These are phyloP conservation scores for Scheffersomyces quercinus DNA, from an alignment of 1,139 yeast species.

Conservation along the genomic window DNA sequence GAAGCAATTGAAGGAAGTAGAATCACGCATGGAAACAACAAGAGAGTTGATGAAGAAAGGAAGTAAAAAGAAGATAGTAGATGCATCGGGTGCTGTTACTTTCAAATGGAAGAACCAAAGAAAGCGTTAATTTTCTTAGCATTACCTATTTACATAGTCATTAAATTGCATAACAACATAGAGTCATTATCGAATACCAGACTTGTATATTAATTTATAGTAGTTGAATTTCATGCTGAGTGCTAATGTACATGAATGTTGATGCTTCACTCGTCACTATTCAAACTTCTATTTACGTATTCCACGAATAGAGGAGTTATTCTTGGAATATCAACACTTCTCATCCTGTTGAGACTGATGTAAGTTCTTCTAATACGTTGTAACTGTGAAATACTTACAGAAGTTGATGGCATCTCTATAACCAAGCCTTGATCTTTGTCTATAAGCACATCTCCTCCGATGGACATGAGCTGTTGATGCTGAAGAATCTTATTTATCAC, in stretches of 20 bases:
- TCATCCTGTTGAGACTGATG: slow-evolving; percentile 73
- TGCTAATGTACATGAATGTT: too few species aligned
- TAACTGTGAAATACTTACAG: slow-evolving; percentile 71
- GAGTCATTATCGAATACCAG: too few species aligned
- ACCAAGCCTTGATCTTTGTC: slow-evolving; percentile 35
- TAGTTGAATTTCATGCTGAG: too few species aligned
- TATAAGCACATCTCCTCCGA: slow-evolving; percentile 52
- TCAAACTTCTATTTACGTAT: slow-evolving; percentile 59
- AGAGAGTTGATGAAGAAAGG: slow-evolving; percentile 91
- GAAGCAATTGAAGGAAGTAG: slow-evolving; percentile 63
- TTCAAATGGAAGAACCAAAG: slow-evolving; percentile 89
- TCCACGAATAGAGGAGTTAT: slow-evolving; percentile 74
- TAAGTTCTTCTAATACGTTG: slow-evolving; percentile 85
- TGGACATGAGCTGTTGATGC: slow-evolving; percentile 56
- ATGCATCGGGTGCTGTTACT: slow-evolving; percentile 62
- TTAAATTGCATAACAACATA: not conserved
- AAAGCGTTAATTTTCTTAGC: slow-evolving; percentile 49
- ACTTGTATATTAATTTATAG: too few species aligned
- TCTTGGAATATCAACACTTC: slow-evolving; percentile 66
- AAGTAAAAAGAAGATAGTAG: slow-evolving; percentile 71
- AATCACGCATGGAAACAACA: slow-evolving; percentile 71
- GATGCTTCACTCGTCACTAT: slow-evolving; percentile 17
- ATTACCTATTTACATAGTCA: slow-evolving; percentile 2
- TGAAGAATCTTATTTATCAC: slow-evolving; percentile 61
- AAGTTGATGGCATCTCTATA: slow-evolving; percentile 64